Conservation (phyloP, 768 basidiomycete genomes). For the Steccherinum ochraceum region DNA sequence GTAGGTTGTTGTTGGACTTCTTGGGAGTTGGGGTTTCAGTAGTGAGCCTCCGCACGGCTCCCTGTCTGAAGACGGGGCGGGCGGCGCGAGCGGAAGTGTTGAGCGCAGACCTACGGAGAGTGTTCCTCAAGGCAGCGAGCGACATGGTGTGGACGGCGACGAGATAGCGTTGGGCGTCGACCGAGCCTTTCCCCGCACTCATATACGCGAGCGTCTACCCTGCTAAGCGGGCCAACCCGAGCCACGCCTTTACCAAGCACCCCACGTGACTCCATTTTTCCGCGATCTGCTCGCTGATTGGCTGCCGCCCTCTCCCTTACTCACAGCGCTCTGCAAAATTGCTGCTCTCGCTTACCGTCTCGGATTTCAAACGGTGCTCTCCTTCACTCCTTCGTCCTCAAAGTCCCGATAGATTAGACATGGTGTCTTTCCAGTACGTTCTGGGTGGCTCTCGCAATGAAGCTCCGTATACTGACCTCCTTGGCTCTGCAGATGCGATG, state of each 20-base stretch:
- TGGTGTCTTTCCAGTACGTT: constrained; percentile 75
- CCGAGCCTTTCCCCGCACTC: neutral
- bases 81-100: constrained; percentile 19
- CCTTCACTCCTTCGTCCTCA: neutral
- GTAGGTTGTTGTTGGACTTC: constrained; percentile 46
- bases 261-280: constrained; percentile 7
- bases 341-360: neutral
- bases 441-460: neutral
- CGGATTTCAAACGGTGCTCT: neutral
- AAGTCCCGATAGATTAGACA: too few species aligned
- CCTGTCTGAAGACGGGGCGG: constrained; percentile 24
- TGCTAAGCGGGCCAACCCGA: neutral
- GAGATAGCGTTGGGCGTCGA: neutral
- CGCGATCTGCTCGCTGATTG: neutral
- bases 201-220: neutral
- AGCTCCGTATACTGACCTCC: neutral
- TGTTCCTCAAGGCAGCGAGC: constrained; percentile 44
- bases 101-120: constrained; percentile 39
- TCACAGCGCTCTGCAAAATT: too few species aligned
- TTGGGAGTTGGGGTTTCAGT: constrained; percentile 32
- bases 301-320: too few species aligned
- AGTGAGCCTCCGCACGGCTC: constrained; percentile 49
- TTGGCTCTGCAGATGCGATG: constrained; percentile 54
- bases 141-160: constrained; percentile 37
- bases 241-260: neutral